phyloP scores from a whole-genome alignment of 176 grass and related monocot genomes.

The Carex pumila region DNA sequence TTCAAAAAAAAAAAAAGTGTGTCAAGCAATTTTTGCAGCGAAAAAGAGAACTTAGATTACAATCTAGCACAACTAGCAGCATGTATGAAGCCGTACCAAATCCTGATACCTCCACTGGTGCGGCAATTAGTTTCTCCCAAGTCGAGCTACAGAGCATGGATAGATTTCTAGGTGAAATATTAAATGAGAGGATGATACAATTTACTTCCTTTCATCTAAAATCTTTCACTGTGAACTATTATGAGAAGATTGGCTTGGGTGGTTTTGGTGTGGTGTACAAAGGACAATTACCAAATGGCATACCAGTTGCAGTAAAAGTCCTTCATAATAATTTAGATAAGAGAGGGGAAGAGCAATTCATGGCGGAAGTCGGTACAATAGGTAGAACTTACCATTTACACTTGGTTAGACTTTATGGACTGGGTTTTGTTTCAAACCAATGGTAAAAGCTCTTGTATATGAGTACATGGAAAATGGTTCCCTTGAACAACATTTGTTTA shows the following conservation, averaged over 20 bases:
- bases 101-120: too few species aligned
- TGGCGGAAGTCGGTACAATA: slow-evolving; percentile 57
- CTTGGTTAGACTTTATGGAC: slow-evolving; percentile 65
- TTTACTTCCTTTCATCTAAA: slow-evolving; percentile 29
- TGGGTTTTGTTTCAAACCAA: slow-evolving; percentile 55
- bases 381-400: slow-evolving; percentile 64
- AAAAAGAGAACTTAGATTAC: background rate
- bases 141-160: slow-evolving; percentile 14
- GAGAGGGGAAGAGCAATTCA: slow-evolving; percentile 46
- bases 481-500: slow-evolving; percentile 36
- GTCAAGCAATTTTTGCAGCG: background rate
- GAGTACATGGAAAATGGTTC: slow-evolving; percentile 62
- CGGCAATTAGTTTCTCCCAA: background rate
- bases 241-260: too few species aligned
- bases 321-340: slow-evolving; percentile 31
- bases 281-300: slow-evolving; percentile 42
- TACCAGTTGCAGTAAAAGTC: slow-evolving; percentile 44
- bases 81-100: too few species aligned
- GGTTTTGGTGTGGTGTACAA: too few species aligned
- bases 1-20: too few species aligned
- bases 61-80: too few species aligned
- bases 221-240: slow-evolving; percentile 37
- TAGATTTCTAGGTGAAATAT: slow-evolving; percentile 25
- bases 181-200: slow-evolving; percentile 32
- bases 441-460: slow-evolving; percentile 50